These are phyloP conservation scores for Pythium dissotocum DNA, from an alignment of 352 stramenopile species.

Conservation along the genomic window DNA sequence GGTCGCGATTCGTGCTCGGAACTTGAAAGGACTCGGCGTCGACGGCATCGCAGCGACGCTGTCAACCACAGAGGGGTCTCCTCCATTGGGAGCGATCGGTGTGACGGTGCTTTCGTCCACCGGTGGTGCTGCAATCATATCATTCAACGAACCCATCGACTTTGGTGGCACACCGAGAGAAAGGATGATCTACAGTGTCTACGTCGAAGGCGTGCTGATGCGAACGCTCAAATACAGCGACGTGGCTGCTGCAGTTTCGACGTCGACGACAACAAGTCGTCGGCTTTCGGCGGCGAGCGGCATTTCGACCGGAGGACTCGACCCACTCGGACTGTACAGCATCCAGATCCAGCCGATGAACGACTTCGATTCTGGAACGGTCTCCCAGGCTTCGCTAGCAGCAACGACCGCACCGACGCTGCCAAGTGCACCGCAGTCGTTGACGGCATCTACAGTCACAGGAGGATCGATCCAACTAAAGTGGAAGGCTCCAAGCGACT, in stretches of 20 bases:
- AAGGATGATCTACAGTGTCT: constrained; percentile 52
- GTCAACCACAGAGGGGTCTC: constrained; percentile 33
- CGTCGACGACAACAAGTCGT: constrained; percentile 7
- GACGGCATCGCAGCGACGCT: constrained; percentile 38
- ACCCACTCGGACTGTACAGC: constrained; percentile 51
- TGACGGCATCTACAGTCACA: constrained; percentile 22
- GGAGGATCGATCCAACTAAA: constrained; percentile 42
- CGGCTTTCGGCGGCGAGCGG: constrained; percentile 23
- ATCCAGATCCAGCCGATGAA: constrained; percentile 53
- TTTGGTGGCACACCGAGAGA: constrained; percentile 39
- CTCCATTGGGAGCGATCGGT: constrained; percentile 34
- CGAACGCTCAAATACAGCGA: constrained; percentile 44
- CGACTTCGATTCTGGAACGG: constrained; percentile 21
- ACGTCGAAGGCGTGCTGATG: constrained; percentile 37
- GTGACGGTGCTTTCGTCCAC: constrained; percentile 34
- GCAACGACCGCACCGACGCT: constrained; percentile 36
- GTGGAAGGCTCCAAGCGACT: constrained; percentile 45
- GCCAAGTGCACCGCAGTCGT: constrained; percentile 32
- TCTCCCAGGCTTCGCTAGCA: constrained; percentile 30
- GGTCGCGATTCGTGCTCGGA: constrained; percentile 44
- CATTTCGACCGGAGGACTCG: constrained; percentile 43
- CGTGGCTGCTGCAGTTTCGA: constrained; percentile 10
- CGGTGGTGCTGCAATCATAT: constrained; percentile 47
- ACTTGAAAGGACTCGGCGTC: constrained; percentile 37
- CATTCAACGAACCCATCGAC: constrained; percentile 57